These are phyloP conservation scores for Bryopsis sp. DNA, from an alignment of 139 green algal genomes.

Conservation along the genomic window DNA sequence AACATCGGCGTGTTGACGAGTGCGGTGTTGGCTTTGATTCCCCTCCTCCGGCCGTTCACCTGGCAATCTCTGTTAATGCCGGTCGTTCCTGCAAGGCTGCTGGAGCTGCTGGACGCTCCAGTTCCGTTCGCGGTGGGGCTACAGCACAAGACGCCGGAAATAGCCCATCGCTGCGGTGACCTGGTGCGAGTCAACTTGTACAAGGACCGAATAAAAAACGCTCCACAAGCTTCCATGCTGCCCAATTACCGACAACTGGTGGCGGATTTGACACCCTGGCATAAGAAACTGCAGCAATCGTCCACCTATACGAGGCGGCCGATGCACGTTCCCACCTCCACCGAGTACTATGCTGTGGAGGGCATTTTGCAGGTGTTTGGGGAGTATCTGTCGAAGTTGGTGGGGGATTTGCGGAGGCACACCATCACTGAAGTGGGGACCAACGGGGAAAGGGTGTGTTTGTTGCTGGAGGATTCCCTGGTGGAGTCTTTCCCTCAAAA, in stretches of 20 bases:
- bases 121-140: conserved; percentile 77
- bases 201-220: conserved; percentile 52
- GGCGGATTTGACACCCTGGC: not conserved
- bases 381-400: conserved; percentile 48
- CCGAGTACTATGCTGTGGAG: not conserved
- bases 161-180: conserved; percentile 40
- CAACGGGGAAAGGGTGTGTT: conserved; percentile 26
- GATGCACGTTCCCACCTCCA: not conserved
- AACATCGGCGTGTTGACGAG: conserved; percentile 60
- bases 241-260: not conserved
- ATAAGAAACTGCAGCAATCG: not conserved
- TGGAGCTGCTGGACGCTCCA: conserved; percentile 59
- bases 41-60: conserved; percentile 70
- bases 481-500: conserved; percentile 48
- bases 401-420: conserved; percentile 57
- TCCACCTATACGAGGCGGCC: not conserved
- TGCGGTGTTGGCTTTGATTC: conserved; percentile 64
- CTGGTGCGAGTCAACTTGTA: conserved; percentile 80
- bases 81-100: conserved; percentile 52
- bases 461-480: conserved; percentile 56
- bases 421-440: conserved; percentile 76
- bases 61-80: conserved; percentile 85
- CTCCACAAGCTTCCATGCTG: not conserved
- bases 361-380: not conserved
- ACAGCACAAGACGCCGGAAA: conserved; percentile 80